Base-by-base conservation (phyloP, 768 basidiomycete genomes). In the Suillus weaverae region DNA sequence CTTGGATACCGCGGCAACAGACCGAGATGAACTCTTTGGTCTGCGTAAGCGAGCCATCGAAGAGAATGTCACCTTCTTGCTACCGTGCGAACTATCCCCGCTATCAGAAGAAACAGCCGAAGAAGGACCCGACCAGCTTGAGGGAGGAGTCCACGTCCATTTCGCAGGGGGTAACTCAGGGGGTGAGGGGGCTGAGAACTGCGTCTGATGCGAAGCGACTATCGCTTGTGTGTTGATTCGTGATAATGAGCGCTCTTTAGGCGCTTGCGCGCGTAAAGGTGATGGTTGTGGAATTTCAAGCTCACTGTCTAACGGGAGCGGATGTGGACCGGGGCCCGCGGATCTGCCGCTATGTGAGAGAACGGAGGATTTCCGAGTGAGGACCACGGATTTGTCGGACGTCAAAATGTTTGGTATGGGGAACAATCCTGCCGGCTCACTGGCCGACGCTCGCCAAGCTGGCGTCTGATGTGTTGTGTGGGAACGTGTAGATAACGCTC, bases 101-200 rank as follows among this genome's bases (percentile, higher is more conserved):
- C 56, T 9, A 5, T 56, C 56, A 10, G 55, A 51, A 16, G 65
- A 50, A 1, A 70, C 54, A 14, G 61, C 54, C 20, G 35, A 51
- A 22, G 65, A 46, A 3, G 71, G 70, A 3, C 73, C 76, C 2
- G 53, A 46, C 76, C 76, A 76, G 44, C 53, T 57, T 2, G 61
- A n/a, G 1, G 76, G 75, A 10, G 75, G 70, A 4, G 36, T 26
- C 75, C 74, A 75, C 6, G 33, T 55, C 62, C 65, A 51, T 2
- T 38, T 32, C 1, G 57, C 38, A 26, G 9, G 18, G 5, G 26
- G 26, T 30, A 5, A 41, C 5, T 59, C 38, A 10, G 56, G 16
- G 16, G 26, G 14, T 30, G 38, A 39, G 10, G 38, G 7, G n/a
- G 26, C 5, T 1, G 57, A 41, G 1, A 5, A 26, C 38, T 39